phyloP scores from a whole-genome alignment of 768 basidiomycete genomes.

The Amanita fuliginea region DNA sequence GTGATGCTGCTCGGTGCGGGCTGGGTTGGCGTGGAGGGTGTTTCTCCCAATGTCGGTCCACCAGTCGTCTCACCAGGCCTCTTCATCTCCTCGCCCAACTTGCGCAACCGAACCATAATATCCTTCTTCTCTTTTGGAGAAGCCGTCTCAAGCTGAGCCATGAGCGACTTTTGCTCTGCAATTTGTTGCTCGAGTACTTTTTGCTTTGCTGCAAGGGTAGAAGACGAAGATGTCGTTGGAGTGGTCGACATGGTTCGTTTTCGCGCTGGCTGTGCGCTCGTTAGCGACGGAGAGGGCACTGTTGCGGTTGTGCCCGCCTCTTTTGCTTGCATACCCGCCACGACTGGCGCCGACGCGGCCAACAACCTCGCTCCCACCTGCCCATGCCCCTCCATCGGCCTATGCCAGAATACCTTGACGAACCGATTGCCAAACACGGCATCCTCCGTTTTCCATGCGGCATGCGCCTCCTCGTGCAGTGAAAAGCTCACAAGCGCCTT shows the following conservation, averaged over 20 bases:
- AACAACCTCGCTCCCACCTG: slow-evolving; percentile 66
- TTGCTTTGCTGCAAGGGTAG: slow-evolving; percentile 60
- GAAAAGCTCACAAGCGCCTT: slow-evolving; percentile 87
- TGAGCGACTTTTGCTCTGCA: slow-evolving; percentile 78
- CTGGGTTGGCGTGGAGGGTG: slow-evolving; percentile 12
- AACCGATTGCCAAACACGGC: slow-evolving; percentile 94
- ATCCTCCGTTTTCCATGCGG: slow-evolving; percentile 88
- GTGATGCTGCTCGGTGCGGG: slow-evolving; percentile 11
- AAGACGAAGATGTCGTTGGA: slow-evolving; percentile 12
- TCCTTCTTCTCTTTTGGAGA: slow-evolving; percentile 66
- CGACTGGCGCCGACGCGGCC: slow-evolving; percentile 68
- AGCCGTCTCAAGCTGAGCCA: slow-evolving; percentile 56
- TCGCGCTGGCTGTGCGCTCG: slow-evolving; percentile 1
- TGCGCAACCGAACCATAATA: slow-evolving; percentile 66
- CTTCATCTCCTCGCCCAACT: slow-evolving; percentile 74
- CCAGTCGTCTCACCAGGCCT: slow-evolving; percentile 18
- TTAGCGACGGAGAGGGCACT: slow-evolving; percentile 15
- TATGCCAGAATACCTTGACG: slow-evolving; percentile 94
- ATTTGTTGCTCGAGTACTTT: slow-evolving; percentile 74
- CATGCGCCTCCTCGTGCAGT: slow-evolving; percentile 71
- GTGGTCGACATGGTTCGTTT: slow-evolving; percentile 11
- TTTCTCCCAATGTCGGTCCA: slow-evolving; percentile 16
- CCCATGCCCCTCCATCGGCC: slow-evolving; percentile 87
- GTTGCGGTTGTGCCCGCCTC: slow-evolving; percentile 13
- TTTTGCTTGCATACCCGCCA: slow-evolving; percentile 49